Evolutionary conservation across 805 yeast genomes (phyloP).

Genomic region (Wickerhamomyces queroliae): DNA sequence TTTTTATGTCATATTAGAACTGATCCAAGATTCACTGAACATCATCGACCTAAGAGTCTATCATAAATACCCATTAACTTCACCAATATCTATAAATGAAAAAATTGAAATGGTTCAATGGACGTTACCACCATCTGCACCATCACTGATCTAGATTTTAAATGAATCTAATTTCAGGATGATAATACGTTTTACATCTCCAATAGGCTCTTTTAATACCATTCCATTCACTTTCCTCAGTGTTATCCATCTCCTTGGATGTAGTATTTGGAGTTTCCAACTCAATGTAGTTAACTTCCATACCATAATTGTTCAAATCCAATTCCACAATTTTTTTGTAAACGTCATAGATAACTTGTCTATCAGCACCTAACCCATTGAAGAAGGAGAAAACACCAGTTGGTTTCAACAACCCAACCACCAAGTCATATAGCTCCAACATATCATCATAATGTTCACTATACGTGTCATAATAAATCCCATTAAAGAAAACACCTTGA

Average conservation of each 20-base stretch:
- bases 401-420: slow-evolving; percentile 79
- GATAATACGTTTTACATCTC: slow-evolving; percentile 64
- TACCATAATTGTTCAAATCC: slow-evolving; percentile 76
- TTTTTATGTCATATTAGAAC: too few relatives aligned
- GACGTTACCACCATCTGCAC: too few relatives aligned
- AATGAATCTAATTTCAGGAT: slow-evolving; percentile 52
- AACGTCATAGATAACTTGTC: slow-evolving; percentile 73
- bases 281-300: slow-evolving; percentile 50
- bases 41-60: too few relatives aligned
- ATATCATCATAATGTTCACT: slow-evolving; percentile 89
- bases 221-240: slow-evolving; percentile 49
- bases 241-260: slow-evolving; percentile 25
- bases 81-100: too few relatives aligned
- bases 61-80: too few relatives aligned
- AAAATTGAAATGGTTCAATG: too few relatives aligned
- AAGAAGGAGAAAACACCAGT: slow-evolving; percentile 85
- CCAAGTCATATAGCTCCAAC: slow-evolving; percentile 74
- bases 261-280: slow-evolving; percentile 41
- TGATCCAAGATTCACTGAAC: too few relatives aligned
- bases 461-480: slow-evolving; percentile 90
- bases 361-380: slow-evolving; percentile 84
- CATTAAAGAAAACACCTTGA: slow-evolving; percentile 72
- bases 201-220: slow-evolving; percentile 59
- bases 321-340: slow-evolving; percentile 76
- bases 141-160: too few relatives aligned